Conservation (phyloP, 768 basidiomycete genomes). For the Termitomyces sp. region DNA sequence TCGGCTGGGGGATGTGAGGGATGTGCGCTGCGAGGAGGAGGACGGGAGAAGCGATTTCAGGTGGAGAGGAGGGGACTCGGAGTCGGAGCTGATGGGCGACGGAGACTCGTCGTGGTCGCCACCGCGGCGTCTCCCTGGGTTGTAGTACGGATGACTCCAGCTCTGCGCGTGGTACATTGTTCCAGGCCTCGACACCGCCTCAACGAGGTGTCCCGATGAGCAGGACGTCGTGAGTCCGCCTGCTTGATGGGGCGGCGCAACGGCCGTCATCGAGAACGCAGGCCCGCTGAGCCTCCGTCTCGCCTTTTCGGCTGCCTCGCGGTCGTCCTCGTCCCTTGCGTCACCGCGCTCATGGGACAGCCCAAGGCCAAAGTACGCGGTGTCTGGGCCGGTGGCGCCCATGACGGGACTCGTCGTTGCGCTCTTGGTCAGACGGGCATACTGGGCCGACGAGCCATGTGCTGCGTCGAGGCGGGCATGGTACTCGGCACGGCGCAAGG, state of each 20-base stretch:
- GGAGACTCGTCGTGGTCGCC: constrained; percentile 57
- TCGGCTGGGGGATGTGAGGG: constrained; percentile 7
- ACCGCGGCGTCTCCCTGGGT: too few relatives aligned
- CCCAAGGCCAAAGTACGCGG: constrained; percentile 35
- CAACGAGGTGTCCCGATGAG: constrained; percentile 40
- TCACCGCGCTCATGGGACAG: constrained; percentile 29
- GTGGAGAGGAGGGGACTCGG: constrained; percentile 39
- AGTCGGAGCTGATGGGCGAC: constrained; percentile 69
- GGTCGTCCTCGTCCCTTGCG: constrained; percentile 18
- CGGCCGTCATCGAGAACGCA: constrained; percentile 48
- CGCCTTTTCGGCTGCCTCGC: constrained; percentile 16
- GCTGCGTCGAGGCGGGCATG: constrained; percentile 47
- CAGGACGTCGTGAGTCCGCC: constrained; percentile 26
- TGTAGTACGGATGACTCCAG: constrained; percentile 38
- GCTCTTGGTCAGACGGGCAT: constrained; percentile 46
- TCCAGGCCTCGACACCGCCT: constrained; percentile 23
- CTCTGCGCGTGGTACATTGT: constrained; percentile 24
- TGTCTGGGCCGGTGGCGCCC: constrained; percentile 24
- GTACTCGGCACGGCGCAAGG: constrained; percentile 66
- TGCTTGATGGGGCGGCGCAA: constrained; percentile 20
- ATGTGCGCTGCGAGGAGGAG: constrained; percentile 28
- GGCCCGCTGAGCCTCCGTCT: constrained; percentile 53
- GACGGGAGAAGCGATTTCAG: constrained; percentile 18
- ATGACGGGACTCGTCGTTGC: constrained; percentile 64
- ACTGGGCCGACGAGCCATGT: constrained; percentile 4